Conservation (phyloP, 768 basidiomycete genomes). For the Lentinula detonsa region DNA sequence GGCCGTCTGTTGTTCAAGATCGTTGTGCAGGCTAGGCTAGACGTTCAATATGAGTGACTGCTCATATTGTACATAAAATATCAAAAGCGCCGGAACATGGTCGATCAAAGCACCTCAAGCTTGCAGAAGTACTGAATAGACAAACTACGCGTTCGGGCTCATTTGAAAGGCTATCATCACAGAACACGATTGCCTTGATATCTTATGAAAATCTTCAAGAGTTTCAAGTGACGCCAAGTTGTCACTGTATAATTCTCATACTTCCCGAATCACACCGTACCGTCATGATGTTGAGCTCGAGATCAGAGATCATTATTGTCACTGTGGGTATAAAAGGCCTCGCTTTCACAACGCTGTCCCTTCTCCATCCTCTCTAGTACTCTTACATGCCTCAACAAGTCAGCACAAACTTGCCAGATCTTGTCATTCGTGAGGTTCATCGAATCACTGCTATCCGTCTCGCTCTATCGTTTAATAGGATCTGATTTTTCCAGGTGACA, state of each 20-base stretch:
- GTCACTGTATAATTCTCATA: neutral
- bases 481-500: slow-evolving; percentile 27
- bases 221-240: too few relatives aligned
- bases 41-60: neutral
- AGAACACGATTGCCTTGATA: too few relatives aligned
- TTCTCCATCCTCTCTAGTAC: neutral
- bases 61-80: too few relatives aligned
- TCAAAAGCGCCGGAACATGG: too few relatives aligned
- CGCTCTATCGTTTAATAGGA: neutral
- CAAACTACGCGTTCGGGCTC: too few relatives aligned
- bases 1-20: neutral
- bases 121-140: too few relatives aligned
- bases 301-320: neutral
- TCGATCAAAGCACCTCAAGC: neutral
- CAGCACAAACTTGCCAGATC: slow-evolving; percentile 17
- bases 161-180: too few relatives aligned
- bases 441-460: neutral
- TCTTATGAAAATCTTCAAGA: too few relatives aligned
- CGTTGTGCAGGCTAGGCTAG: neutral
- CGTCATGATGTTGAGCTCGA: neutral
- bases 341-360: neutral
- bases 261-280: neutral
- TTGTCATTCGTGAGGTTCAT: slow-evolving; percentile 37
- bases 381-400: neutral
- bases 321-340: neutral